These are phyloP conservation scores for Ganoderma meredithae DNA, from an alignment of 1,284 basidiomycete genomes.

Conservation along the genomic window DNA sequence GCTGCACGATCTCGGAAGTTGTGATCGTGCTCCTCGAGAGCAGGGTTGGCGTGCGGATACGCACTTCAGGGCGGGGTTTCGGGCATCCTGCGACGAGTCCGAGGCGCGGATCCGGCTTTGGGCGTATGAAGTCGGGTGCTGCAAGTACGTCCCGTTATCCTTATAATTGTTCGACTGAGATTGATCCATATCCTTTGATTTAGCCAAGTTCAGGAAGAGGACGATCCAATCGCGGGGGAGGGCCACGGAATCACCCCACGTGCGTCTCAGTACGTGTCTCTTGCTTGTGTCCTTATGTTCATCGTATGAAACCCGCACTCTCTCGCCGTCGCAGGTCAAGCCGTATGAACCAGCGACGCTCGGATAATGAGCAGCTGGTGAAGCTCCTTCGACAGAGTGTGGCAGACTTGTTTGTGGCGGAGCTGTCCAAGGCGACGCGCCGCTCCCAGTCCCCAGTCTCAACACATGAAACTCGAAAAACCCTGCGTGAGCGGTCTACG, in stretches of 20 bases:
- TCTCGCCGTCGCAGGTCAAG: background rate
- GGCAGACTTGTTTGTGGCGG: constrained; percentile 2
- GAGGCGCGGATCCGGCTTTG: constrained; percentile 15
- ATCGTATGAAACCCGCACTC: background rate
- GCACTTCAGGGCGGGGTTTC: background rate
- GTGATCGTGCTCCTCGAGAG: background rate
- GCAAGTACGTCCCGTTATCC: background rate
- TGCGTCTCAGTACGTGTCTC: background rate
- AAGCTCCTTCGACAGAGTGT: constrained; percentile 4
- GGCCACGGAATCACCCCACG: background rate
- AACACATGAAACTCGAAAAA: background rate
- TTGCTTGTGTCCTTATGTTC: background rate
- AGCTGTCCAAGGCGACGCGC: constrained; percentile 1
- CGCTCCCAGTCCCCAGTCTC: constrained; percentile 5
- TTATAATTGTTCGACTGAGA: background rate
- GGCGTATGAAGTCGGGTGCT: constrained; percentile 29
- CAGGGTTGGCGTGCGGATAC: constrained; percentile 18
- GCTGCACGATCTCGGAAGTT: background rate
- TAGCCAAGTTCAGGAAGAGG: constrained; percentile 5
- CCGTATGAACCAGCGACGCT: background rate
- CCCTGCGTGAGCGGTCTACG: background rate
- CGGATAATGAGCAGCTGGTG: constrained; percentile 1
- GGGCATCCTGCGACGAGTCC: background rate
- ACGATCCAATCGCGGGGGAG: background rate
- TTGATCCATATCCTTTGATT: background rate